Evolutionary conservation across 805 yeast genomes (phyloP).

Genomic region (Sugiyamaella chiloensis): DNA sequence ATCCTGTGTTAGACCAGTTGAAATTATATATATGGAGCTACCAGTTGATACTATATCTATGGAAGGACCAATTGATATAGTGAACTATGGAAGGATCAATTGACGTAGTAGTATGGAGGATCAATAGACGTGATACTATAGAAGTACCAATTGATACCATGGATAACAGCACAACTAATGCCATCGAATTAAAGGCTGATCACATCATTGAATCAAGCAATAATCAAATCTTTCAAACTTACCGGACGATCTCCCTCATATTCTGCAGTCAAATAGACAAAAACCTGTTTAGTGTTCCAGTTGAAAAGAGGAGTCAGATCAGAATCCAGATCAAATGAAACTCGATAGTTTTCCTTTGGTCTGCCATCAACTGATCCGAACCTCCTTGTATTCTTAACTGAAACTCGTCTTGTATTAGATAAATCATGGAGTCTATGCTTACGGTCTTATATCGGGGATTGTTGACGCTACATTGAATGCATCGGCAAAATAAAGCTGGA

Average conservation of each 20-base stretch:
- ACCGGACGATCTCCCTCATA: slow-evolving; percentile 49
- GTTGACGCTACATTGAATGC: slow-evolving; percentile 26
- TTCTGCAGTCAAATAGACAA: slow-evolving; percentile 84
- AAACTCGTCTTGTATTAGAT: slow-evolving; percentile 11
- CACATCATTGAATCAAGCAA: too few relatives aligned
- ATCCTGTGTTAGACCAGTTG: slow-evolving; percentile 32
- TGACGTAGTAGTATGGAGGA: too few relatives aligned
- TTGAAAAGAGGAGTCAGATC: slow-evolving; percentile 81
- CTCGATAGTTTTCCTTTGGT: slow-evolving; percentile 72
- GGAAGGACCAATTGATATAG: too few relatives aligned
- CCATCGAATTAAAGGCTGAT: too few relatives aligned
- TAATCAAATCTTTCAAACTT: too few relatives aligned
- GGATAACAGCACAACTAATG: too few relatives aligned
- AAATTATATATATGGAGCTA: slow-evolving; percentile 33
- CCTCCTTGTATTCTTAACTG: slow-evolving; percentile 49
- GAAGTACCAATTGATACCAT: too few relatives aligned
- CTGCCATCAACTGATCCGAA: slow-evolving; percentile 65
- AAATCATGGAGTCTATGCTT: slow-evolving; percentile 6
- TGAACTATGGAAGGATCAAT: too few relatives aligned
- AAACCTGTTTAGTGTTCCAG: slow-evolving; percentile 98
- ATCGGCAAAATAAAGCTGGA: slow-evolving; percentile 28
- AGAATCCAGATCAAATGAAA: slow-evolving; percentile 66
- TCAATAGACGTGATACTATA: too few relatives aligned
- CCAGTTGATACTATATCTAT: too few relatives aligned
- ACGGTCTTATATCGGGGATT: slow-evolving; percentile 17